Percentiles rank a stretch among this genome's conserved stretches.
Evolutionary conservation across 2,329 filamentous ascomycete genomes (phyloP).

Genomic region (Pseudopithomyces chartarum): DNA sequence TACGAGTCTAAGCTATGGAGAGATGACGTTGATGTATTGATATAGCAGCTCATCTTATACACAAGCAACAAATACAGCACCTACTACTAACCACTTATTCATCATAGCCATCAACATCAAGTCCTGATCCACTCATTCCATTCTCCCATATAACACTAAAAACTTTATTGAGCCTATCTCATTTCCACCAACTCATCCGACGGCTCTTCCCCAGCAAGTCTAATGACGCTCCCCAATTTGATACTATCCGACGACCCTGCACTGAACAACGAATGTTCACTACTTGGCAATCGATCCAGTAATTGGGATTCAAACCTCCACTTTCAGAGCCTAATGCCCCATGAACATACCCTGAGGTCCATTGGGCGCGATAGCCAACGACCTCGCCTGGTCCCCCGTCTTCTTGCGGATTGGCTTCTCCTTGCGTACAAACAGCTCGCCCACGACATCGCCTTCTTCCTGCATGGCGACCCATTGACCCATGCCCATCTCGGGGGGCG

Average conservation of each 20-base stretch:
- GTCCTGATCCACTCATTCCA: no score
- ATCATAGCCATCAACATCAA: no score
- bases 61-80: no score
- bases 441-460: conserved; percentile 69
- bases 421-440: conserved; percentile 65
- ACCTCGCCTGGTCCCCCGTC: conserved; percentile 12
- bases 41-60: no score
- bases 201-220: background rate
- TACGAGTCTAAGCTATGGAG: no score
- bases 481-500: conserved; percentile 66
- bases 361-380: conserved; percentile 7
- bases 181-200: background rate
- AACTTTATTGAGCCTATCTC: background rate
- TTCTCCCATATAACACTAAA: background rate
- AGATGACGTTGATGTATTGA: no score
- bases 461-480: conserved; percentile 74
- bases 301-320: background rate
- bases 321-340: background rate
- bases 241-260: background rate
- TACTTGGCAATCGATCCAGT: background rate
- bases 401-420: conserved; percentile 27
- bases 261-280: background rate
- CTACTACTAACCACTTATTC: no score
- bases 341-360: conserved; percentile 14
- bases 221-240: background rate